Evolutionary conservation across 2,329 filamentous ascomycete species (phyloP), one percentile per base, ranked within the genome.

Genomic region (Cercospora zeina): DNA sequence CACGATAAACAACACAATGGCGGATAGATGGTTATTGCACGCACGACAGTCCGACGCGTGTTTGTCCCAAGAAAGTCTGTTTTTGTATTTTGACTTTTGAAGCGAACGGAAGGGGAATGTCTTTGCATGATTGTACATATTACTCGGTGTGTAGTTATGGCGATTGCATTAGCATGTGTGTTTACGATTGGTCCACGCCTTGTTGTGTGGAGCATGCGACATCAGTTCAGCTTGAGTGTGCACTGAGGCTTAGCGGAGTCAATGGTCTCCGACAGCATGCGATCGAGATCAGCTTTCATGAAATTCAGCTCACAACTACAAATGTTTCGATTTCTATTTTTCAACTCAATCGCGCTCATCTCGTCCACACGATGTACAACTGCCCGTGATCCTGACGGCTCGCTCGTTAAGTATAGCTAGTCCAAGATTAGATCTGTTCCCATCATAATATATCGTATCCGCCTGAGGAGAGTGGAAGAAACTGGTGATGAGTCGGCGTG

Each of bases 401-500:
- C 24, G 58, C 58, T 9, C 34, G 50, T 24, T 51, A 62, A n/a
- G 61, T 59, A 21, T 62, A 62, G 33, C 36, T 50, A 10, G 19
- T 49, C 54, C 60, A 54, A 62, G 55, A 21, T 39, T 53, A 21
- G 59, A 62, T 3, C 34, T 47, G 42, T 62, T 39, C 7, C 55
- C 60, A 24, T 59, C 60, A 24, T 59, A 33, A 27, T 59, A 62
- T 3, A n/a, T 33, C n/a, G 49, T 55, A n/a, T 58, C 60, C 19
- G 60, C 60, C 19, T 53, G n/a, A n/a, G n/a, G n/a, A n/a, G n/a
- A n/a, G n/a, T n/a, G n/a, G n/a, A n/a, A n/a, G n/a, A n/a, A n/a
- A 42, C 24, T 30, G 54, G 24, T 50, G 55, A 59, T 51, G 60
- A 65, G 62, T 65, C 63, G 64, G 69, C 71, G 3, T 56, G 55